Evolutionary conservation across 2,329 filamentous ascomycete species (phyloP).

Genomic region (Fusarium sp.): DNA sequence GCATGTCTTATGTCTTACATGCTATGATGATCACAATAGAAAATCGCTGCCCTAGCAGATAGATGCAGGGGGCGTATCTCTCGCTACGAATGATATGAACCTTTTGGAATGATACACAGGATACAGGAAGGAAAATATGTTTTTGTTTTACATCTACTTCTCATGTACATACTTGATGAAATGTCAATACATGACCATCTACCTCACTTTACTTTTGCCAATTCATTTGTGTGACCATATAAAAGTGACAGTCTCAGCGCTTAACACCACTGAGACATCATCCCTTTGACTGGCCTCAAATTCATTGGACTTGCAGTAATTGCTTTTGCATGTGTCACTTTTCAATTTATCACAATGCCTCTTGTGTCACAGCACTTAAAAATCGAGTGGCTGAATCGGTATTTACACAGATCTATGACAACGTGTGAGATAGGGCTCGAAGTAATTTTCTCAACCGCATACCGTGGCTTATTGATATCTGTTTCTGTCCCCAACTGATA

Average conservation of each 20-base stretch:
- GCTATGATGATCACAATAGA: constrained; percentile 39
- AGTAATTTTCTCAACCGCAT: constrained; percentile 27
- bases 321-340: constrained; percentile 2
- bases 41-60: constrained; percentile 30
- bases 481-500: constrained; percentile 1
- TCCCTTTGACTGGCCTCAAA: not conserved
- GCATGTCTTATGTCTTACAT: constrained; percentile 13
- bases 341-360: not conserved
- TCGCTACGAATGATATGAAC: constrained; percentile 38
- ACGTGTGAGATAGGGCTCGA: not conserved
- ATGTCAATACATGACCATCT: constrained; percentile 18
- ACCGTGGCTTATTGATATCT: not conserved
- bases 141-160: constrained; percentile 29
- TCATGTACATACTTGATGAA: constrained; percentile 33
- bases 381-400: not conserved
- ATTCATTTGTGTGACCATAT: not conserved
- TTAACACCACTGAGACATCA: not conserved
- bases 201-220: not conserved
- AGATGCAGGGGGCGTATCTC: constrained; percentile 22
- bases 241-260: not conserved
- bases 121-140: constrained; percentile 28
- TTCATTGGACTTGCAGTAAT: not conserved
- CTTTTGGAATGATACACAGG: constrained; percentile 35
- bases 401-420: constrained; percentile 12
- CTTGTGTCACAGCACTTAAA: constrained; percentile 15